Evolutionary conservation across 768 basidiomycete species (phyloP), one percentile per base, ranked within the genome.

Genomic region (Plicaturopsis crispa): DNA sequence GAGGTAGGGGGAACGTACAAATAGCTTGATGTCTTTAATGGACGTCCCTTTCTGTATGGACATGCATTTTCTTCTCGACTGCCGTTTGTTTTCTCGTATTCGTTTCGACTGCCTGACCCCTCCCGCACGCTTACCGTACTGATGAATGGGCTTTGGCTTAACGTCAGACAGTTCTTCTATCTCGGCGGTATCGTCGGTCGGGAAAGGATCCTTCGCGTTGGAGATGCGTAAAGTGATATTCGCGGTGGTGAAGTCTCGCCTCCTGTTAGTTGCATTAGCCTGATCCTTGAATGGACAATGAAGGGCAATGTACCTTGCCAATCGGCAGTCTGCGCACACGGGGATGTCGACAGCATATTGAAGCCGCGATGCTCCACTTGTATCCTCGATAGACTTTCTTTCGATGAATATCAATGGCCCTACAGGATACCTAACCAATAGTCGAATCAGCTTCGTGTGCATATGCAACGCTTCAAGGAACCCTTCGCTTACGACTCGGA

Each of bases 21-120:
- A 68, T 39, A 84, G 52, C 57, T 88, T 89, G 49, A 90, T 74
- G 12, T 89, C 85, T 54, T 81, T 87, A 36, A 91, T 70, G 0
- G 81, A 78, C 45, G 74, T 86, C 21, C 59, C 53, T 55, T 84
- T 88, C 31, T 65, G 62, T 32, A 90, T 69, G 8, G 61, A 68
- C 35, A 86, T 51, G 46, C 59, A 72, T 41, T 67, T 68, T 45
- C 63, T 60, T 48, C 72, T 72, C 6, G 66, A 72, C 19, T 63
- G 53, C 39, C 73, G 69, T 52, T 71, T 71, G 12, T 65, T 66
- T 49, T 73, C 69, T 32, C 78, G 77, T 32, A 88, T 65, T 14
- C 87, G 80, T 48, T 72, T 78, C 14, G 87, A 89, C 41, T 85
- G 81, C 26, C 26, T 28, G 10, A 14, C 14, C 14, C 10, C 26